A percentile compares a stretch with the other conserved stretches of the same genome.
Conservation (phyloP, 108 stramenopile genomes). For the Schizochytrium sp. region DNA sequence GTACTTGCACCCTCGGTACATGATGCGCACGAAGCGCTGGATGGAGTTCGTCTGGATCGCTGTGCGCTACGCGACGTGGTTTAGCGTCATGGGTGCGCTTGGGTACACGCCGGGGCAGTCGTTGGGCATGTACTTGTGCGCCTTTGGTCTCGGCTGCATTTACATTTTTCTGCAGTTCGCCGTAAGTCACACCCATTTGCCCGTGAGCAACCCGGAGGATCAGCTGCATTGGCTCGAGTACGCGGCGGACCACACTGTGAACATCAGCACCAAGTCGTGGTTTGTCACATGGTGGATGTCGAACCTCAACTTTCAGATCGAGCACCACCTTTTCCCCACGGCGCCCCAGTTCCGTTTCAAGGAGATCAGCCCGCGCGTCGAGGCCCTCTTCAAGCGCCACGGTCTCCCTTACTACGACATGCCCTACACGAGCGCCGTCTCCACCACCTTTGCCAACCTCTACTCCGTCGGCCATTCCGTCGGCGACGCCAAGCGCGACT, state of each 20-base stretch:
- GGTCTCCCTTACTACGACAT: slow-evolving; percentile 66
- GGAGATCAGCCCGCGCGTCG: slow-evolving; percentile 76
- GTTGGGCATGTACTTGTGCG: not conserved
- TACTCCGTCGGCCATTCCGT: slow-evolving; percentile 13
- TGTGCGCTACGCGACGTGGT: slow-evolving; percentile 1
- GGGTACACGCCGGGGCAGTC: not conserved
- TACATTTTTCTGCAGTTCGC: slow-evolving; percentile 36
- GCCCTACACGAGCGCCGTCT: not conserved
- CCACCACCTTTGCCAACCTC: slow-evolving; percentile 18
- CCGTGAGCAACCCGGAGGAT: slow-evolving; percentile 14
- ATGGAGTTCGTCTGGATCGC: not conserved
- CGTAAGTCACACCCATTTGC: slow-evolving; percentile 30
- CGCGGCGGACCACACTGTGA: slow-evolving; percentile 29
- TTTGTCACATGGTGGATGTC: slow-evolving; percentile 98
- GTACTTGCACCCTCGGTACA: slow-evolving; percentile 26
- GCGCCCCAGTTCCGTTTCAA: slow-evolving; percentile 85
- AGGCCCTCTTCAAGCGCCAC: slow-evolving; percentile 91
- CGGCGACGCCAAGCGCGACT: no score
- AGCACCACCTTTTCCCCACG: slow-evolving; percentile 97
- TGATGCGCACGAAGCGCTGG: not conserved
- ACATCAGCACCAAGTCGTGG: slow-evolving; percentile 58
- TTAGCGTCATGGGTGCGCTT: not conserved
- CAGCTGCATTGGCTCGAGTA: slow-evolving; percentile 32
- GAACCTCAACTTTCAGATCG: slow-evolving; percentile 95
- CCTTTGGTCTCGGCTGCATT: not conserved